Percentiles rank a stretch among this genome's conserved stretches.
Evolutionary conservation across 768 basidiomycete species (phyloP).

Genomic region (Boletus tylopilopsis): DNA sequence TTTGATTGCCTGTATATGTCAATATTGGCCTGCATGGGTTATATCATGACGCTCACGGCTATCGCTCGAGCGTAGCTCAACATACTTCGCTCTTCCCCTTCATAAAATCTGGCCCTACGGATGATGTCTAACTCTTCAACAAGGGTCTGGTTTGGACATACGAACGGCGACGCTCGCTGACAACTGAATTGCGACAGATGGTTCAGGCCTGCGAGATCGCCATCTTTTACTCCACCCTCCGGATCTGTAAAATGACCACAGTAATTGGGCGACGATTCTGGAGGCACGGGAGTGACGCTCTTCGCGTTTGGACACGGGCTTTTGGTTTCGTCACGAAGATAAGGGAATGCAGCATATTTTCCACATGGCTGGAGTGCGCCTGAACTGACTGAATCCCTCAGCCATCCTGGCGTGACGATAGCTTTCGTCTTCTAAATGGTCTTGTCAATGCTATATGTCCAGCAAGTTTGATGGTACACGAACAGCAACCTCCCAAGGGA

Average conservation of each 20-base stretch:
- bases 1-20: slow-evolving; percentile 41
- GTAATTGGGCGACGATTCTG: background rate
- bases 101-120: slow-evolving; percentile 54
- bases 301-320: slow-evolving; percentile 38
- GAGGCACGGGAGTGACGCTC: background rate
- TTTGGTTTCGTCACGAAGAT: slow-evolving; percentile 46
- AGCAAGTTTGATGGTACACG: slow-evolving; percentile 24
- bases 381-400: slow-evolving; percentile 51
- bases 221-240: slow-evolving; percentile 6
- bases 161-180: slow-evolving; percentile 58
- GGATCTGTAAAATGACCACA: slow-evolving; percentile 17
- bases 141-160: slow-evolving; percentile 66
- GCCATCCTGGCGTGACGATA: slow-evolving; percentile 71
- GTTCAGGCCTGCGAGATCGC: slow-evolving; percentile 20
- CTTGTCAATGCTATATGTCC: background rate
- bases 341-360: slow-evolving; percentile 53
- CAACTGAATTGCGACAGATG: slow-evolving; percentile 50
- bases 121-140: slow-evolving; percentile 57
- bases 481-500: slow-evolving; percentile 64
- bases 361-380: slow-evolving; percentile 46
- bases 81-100: slow-evolving; percentile 64
- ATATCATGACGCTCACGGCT: slow-evolving; percentile 43
- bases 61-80: slow-evolving; percentile 72
- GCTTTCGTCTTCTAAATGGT: slow-evolving; percentile 54
- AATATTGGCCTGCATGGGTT: background rate